A percentile compares a stretch with the other conserved stretches of the same genome.
Conservation (phyloP, 139 green algal genomes). For the Deuterostichococcus epilithicus region DNA sequence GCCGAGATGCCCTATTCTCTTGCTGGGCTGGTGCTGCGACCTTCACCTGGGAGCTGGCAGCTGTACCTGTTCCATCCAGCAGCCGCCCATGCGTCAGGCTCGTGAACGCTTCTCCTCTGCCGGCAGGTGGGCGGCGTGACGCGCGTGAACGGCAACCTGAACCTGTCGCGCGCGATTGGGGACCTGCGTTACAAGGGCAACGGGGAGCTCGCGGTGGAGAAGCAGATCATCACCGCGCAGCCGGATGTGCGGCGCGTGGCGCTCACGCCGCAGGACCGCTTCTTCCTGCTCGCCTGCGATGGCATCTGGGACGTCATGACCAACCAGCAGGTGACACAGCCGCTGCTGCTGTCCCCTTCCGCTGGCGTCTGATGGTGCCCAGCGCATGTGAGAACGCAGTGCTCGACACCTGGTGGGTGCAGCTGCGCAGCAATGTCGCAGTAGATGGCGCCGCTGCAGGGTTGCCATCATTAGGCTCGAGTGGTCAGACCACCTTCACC, state of each 20-base stretch:
- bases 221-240: constrained; percentile 77
- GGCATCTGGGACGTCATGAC: constrained; percentile 92
- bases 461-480: not conserved
- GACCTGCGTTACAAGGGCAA: constrained; percentile 95
- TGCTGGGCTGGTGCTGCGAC: no score
- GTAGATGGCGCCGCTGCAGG: not conserved
- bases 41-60: no score
- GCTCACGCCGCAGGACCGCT: constrained; percentile 67
- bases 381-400: not conserved
- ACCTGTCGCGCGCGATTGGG: constrained; percentile 91
- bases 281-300: constrained; percentile 92
- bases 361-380: not conserved
- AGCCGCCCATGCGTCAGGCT: no score
- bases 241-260: constrained; percentile 6
- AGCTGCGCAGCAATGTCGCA: not conserved
- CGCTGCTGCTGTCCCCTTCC: not conserved
- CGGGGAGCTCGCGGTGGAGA: constrained; percentile 27
- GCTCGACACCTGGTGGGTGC: not conserved
- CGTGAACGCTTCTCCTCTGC: no score
- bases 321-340: constrained; percentile 59
- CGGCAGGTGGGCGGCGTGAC: not conserved
- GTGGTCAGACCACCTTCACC: not conserved
- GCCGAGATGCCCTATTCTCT: no score
- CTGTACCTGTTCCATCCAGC: constrained; percentile 11
- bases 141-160: constrained; percentile 92